Conservation (phyloP, 306 rosid genomes). For the Senna siamea region DNA sequence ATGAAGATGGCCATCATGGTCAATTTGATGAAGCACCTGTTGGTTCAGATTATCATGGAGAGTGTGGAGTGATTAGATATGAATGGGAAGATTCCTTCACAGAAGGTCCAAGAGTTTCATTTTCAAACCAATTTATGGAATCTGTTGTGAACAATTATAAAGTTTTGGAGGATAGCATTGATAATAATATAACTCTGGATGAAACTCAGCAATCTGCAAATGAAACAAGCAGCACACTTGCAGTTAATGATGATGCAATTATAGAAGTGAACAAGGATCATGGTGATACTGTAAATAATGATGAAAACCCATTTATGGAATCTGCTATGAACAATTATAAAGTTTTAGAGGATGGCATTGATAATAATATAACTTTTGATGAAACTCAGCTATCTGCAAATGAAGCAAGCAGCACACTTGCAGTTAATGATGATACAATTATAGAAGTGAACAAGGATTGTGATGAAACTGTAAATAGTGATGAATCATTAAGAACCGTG, state of each 20-base stretch:
- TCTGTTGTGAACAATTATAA: slow-evolving; percentile 24
- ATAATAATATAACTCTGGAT: slow-evolving; percentile 36
- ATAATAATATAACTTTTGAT: slow-evolving; percentile 36
- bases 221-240: slow-evolving; percentile 33
- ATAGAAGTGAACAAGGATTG: slow-evolving; percentile 22
- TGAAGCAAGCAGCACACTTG: slow-evolving; percentile 32
- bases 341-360: slow-evolving; percentile 36
- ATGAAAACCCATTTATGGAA: slow-evolving; percentile 34
- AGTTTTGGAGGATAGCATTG: slow-evolving; percentile 36
- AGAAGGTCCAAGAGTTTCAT: slow-evolving; percentile 44
- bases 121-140: slow-evolving; percentile 42
- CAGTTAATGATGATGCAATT: slow-evolving; percentile 9
- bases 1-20: slow-evolving; percentile 36
- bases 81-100: slow-evolving; percentile 41
- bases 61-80: slow-evolving; percentile 37
- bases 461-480: slow-evolving; percentile 20
- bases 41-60: slow-evolving; percentile 51
- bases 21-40: slow-evolving; percentile 50
- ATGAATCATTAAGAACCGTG: slow-evolving; percentile 38
- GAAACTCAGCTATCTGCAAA: slow-evolving; percentile 43
- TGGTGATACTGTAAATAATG: neutral
- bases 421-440: slow-evolving; percentile 9
- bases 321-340: slow-evolving; percentile 24
- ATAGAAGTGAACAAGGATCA: slow-evolving; percentile 23
- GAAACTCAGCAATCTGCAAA: slow-evolving; percentile 43